These are phyloP conservation scores for Capsella bursapastoris DNA, from an alignment of 345 rosid species.

Conservation along the genomic window DNA sequence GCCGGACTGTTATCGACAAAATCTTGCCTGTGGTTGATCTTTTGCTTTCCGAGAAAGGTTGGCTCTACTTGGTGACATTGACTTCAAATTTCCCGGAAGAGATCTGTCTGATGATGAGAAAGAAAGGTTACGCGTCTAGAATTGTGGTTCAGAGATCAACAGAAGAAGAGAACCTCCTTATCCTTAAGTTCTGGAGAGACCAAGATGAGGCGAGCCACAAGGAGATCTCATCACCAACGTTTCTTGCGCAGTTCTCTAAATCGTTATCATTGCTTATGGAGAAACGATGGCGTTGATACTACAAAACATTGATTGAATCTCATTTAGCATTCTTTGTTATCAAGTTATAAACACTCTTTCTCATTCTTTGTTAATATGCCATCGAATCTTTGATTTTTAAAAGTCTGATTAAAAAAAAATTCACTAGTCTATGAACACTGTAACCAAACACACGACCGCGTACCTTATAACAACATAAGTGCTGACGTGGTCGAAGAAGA, in stretches of 20 bases:
- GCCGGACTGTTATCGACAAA: slow-evolving; percentile 63
- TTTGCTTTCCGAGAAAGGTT: slow-evolving; percentile 74
- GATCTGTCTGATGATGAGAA: slow-evolving; percentile 73
- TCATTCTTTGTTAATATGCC: not conserved
- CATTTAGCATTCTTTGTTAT: not conserved
- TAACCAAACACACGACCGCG: not conserved
- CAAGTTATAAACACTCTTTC: too few species aligned
- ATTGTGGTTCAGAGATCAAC: slow-evolving; percentile 81
- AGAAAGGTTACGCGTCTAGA: slow-evolving; percentile 69
- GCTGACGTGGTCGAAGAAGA: slow-evolving; percentile 4
- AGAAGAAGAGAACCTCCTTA: slow-evolving; percentile 69
- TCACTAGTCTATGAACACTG: not conserved
- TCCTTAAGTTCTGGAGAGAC: slow-evolving; percentile 71
- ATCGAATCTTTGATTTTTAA: not conserved
- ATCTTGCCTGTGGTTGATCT: slow-evolving; percentile 63
- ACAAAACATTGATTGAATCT: not conserved
- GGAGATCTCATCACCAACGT: slow-evolving; percentile 27
- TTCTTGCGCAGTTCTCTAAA: slow-evolving; percentile 35
- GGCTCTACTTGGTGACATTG: slow-evolving; percentile 80
- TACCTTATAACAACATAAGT: not conserved
- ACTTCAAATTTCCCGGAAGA: slow-evolving; percentile 59
- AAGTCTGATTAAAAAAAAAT: not conserved
- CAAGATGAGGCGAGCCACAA: slow-evolving; percentile 4
- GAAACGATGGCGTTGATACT: slow-evolving; percentile 28
- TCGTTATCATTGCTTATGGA: slow-evolving; percentile 36